Evolutionary conservation across 2,329 filamentous ascomycete species (phyloP).

Genomic region (Sporothrix sp.): DNA sequence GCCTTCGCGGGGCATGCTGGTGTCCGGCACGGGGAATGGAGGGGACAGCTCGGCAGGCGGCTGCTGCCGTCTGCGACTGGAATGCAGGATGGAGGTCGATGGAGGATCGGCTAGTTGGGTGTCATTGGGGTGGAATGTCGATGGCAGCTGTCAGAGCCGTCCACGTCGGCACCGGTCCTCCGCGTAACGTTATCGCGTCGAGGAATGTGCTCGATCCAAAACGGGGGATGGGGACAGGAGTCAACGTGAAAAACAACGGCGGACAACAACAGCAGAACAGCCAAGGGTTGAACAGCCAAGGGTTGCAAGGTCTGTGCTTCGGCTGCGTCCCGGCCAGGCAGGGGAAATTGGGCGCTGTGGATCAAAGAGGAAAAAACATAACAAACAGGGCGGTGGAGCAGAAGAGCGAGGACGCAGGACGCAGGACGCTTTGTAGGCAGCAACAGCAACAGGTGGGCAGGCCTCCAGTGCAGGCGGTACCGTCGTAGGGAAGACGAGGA

Average conservation of each 20-base stretch:
- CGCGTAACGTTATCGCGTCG: background rate
- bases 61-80: conserved; percentile 8
- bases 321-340: background rate
- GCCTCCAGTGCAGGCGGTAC: conserved; percentile 1
- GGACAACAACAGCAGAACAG: background rate
- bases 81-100: conserved; percentile 4
- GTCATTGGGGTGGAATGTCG: background rate
- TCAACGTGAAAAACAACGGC: background rate
- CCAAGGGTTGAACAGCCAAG: background rate
- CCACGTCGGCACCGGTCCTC: background rate
- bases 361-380: conserved; percentile 11
- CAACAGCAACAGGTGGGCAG: background rate
- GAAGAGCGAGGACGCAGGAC: background rate
- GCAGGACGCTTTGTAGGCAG: background rate
- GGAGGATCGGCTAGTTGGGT: background rate
- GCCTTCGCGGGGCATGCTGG: conserved; percentile 42
- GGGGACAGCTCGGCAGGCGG: conserved; percentile 4
- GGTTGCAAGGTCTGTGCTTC: background rate
- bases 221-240: background rate
- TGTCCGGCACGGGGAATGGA: background rate
- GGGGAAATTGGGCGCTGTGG: conserved; percentile 2
- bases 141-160: background rate
- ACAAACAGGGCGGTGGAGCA: conserved; percentile 7
- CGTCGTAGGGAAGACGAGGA: background rate
- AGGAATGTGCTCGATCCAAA: background rate